Evolutionary conservation across 148 eudicot species (phyloP).

Genomic region (Diospyros lotus): DNA sequence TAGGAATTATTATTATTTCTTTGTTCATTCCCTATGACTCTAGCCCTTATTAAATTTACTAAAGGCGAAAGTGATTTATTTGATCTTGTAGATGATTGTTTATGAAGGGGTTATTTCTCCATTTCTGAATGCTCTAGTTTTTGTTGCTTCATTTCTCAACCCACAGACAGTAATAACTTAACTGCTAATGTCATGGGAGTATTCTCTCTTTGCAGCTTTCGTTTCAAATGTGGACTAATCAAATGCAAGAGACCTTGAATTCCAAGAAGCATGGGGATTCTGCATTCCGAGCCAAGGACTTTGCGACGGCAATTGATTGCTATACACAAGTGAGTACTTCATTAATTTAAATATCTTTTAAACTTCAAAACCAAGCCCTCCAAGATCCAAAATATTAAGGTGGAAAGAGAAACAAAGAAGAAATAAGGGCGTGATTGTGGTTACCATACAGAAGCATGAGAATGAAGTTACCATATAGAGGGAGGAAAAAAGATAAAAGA

Average conservation of each 20-base stretch:
- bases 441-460: no score
- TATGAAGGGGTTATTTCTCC: no score
- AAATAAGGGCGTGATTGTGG: no score
- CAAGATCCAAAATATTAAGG: not conserved
- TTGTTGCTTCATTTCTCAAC: no score
- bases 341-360: not conserved
- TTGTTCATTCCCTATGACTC: no score
- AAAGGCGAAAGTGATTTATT: no score
- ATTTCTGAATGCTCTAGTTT: no score
- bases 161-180: not conserved
- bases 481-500: no score
- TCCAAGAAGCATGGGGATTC: slow-evolving; percentile 71
- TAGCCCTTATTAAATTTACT: no score
- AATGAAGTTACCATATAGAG: no score
- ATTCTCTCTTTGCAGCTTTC: slow-evolving; percentile 50
- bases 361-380: not conserved
- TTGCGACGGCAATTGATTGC: slow-evolving; percentile 49
- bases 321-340: slow-evolving; percentile 43
- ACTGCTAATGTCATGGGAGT: slow-evolving; percentile 5
- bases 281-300: slow-evolving; percentile 64
- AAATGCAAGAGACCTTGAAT: slow-evolving; percentile 65
- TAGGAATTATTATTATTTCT: no score
- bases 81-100: no score
- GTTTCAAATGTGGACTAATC: slow-evolving; percentile 73
- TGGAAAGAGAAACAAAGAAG: not conserved